Evolutionary conservation across 495 filamentous ascomycete species (phyloP), one percentile per base, ranked within the genome.

Genomic region (Sphaerosporella brunnea): DNA sequence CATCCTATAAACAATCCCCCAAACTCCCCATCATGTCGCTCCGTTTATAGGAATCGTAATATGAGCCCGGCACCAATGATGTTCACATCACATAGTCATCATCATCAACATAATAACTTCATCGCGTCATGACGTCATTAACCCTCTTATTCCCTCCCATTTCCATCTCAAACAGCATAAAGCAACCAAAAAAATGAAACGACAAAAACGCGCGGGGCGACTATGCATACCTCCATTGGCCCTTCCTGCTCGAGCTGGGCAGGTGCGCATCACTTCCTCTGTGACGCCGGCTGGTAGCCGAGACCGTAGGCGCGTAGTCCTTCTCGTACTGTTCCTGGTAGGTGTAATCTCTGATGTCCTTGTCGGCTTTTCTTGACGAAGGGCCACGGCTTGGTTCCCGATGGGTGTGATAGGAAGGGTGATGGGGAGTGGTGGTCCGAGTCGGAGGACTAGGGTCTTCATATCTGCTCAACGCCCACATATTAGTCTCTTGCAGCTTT

Each of bases 241-340:
- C 35, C 8, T 15, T 37, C 35, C 15, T 37, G 8, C 16, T 37
- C 4, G 8, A 7, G 9, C 35, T 18, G 5, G 4, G 8, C 5
- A 18, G 9, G 18, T 37, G 35, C 13, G 40, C 40, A 25, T 43
- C 40, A 18, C 40, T 43, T 11, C 13, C 24, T 8, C 40, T 8
- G 40, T 43, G 40, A 2, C 7, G 21, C 20, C 40, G 24, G 1
- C 40, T 24, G 26, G 20, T 23, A 24, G 40, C 40, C 2, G 10
- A 16, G 9, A 37, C 35, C 5, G 35, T 37, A 7, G 35, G 35
- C 4, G 15, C 35, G 18, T 37, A 37, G 9, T 37, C 35, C 35
- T 37, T 37, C 15, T 46, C 43, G 23, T 46, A 46, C 28, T 46
- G 43, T 11, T 46, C 43, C 15, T 46, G 43, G 19, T 46, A 46